Percentiles rank a stretch among this genome's conserved stretches.
phyloP scores from a whole-genome alignment of 108 stramenopile genomes.

The Cylindrotheca closterium region DNA sequence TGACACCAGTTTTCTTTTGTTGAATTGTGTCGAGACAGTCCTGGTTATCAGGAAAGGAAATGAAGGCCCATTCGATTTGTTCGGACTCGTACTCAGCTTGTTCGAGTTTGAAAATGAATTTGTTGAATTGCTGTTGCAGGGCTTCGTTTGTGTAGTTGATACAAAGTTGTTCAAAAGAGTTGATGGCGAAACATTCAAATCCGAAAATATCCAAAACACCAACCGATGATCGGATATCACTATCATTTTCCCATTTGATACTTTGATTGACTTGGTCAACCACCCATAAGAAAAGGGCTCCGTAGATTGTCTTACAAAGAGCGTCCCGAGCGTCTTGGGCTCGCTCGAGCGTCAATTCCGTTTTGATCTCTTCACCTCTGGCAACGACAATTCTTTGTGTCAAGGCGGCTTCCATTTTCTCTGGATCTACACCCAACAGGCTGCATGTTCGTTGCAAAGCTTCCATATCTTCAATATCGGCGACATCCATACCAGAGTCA shows the following conservation, averaged over 20 bases:
- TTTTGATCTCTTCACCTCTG: conserved; percentile 79
- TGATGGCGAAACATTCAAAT: conserved; percentile 97
- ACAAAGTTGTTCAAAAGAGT: conserved; percentile 98
- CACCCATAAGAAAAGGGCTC: conserved; percentile 87
- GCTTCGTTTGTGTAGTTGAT: conserved; percentile 99
- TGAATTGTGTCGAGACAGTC: conserved; percentile 98
- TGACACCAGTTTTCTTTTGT: conserved; percentile 84
- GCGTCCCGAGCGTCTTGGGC: conserved; percentile 92
- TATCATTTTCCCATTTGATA: conserved; percentile 82
- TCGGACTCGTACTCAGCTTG: conserved; percentile 96
- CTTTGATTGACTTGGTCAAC: conserved; percentile 87
- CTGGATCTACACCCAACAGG: conserved; percentile 80
- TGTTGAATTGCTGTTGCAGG: conserved; percentile 99
- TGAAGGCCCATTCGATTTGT: conserved; percentile 86
- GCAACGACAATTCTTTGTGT: conserved; percentile 83
- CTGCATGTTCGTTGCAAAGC: conserved; percentile 65
- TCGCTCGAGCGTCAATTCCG: conserved; percentile 70
- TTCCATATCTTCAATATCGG: conserved; percentile 61
- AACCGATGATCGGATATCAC: conserved; percentile 71
- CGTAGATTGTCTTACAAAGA: conserved; percentile 93
- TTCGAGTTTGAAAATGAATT: conserved; percentile 98
- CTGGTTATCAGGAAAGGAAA: conserved; percentile 96
- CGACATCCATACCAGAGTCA: conserved; percentile 71
- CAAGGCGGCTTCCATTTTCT: conserved; percentile 69
- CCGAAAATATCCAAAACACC: conserved; percentile 99